These are phyloP conservation scores for Debaryomyces nepalensis DNA, from an alignment of 1,139 yeast species.

Conservation along the genomic window DNA sequence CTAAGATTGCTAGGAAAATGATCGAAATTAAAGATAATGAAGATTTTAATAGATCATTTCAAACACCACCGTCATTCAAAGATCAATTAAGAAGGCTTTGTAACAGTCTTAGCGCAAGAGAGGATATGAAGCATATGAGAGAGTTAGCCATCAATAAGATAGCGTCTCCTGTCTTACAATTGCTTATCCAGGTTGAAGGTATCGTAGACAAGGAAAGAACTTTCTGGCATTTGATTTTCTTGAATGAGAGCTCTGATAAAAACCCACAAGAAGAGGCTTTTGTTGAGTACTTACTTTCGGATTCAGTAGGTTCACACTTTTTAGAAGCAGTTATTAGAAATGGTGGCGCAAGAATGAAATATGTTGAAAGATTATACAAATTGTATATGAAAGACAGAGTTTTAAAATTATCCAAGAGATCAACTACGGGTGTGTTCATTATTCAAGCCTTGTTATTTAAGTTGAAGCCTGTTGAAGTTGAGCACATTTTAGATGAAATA, in stretches of 20 bases:
- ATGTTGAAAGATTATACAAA: constrained; percentile 70
- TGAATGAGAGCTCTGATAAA: constrained; percentile 47
- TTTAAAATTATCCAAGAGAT: constrained; percentile 73
- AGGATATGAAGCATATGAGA: constrained; percentile 58
- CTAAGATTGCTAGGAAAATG: constrained; percentile 91
- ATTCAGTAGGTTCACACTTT: constrained; percentile 91
- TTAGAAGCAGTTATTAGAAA: constrained; percentile 69
- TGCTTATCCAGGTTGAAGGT: constrained; percentile 82
- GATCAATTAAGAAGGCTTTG: constrained; percentile 57
- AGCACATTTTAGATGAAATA: constrained; percentile 67
- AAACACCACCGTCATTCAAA: constrained; percentile 74
- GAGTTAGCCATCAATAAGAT: constrained; percentile 77
- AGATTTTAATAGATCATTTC: constrained; percentile 67
- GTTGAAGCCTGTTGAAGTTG: constrained; percentile 61
- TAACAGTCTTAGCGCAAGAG: constrained; percentile 38
- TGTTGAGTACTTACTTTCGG: constrained; percentile 82
- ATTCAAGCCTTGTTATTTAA: constrained; percentile 69
- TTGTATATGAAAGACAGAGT: constrained; percentile 77
- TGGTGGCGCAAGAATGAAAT: constrained; percentile 66
- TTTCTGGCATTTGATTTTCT: constrained; percentile 62
- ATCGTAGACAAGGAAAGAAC: constrained; percentile 70
- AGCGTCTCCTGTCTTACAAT: constrained; percentile 87
- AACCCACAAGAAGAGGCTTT: constrained; percentile 76
- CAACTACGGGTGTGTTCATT: constrained; percentile 83
- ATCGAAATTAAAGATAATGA: constrained; percentile 81